Conservation (phyloP, 2,329 filamentous ascomycete genomes). For the Dactylellina sp. region DNA sequence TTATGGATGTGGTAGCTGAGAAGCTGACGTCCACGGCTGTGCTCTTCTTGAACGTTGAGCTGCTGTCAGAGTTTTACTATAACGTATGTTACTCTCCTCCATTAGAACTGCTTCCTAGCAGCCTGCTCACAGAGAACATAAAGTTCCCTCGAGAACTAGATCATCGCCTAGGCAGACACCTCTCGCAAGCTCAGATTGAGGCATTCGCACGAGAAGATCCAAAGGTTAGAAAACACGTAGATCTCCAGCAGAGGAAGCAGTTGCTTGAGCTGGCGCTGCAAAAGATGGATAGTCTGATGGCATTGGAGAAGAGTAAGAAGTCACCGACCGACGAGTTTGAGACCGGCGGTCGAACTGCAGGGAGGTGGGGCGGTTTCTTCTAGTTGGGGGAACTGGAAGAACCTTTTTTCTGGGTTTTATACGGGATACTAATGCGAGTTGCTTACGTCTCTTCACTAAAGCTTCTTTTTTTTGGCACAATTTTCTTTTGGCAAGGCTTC, state of each 20-base stretch:
- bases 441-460: neutral
- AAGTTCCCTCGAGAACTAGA: constrained; percentile 92
- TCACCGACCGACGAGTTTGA: constrained; percentile 34
- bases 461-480: neutral
- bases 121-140: too few relatives aligned
- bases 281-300: constrained; percentile 92
- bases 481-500: too few relatives aligned
- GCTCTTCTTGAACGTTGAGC: constrained; percentile 95
- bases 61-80: constrained; percentile 97
- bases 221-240: constrained; percentile 86
- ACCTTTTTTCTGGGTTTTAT: too few relatives aligned
- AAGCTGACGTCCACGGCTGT: constrained; percentile 96
- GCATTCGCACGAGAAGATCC: constrained; percentile 92
- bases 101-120: constrained; percentile 60
- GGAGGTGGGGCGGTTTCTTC: constrained; percentile 57
- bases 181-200: constrained; percentile 84
- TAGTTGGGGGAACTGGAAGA: constrained; percentile 13
- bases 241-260: constrained; percentile 91
- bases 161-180: constrained; percentile 81
- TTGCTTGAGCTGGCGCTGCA: constrained; percentile 90
- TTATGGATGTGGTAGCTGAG: constrained; percentile 95
- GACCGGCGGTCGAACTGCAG: constrained; percentile 11
- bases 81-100: constrained; percentile 68
- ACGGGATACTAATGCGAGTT: neutral
- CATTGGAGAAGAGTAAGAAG: constrained; percentile 72